Base-by-base conservation (phyloP, 2,329 filamentous ascomycete species). In the Penicillium sp. region DNA sequence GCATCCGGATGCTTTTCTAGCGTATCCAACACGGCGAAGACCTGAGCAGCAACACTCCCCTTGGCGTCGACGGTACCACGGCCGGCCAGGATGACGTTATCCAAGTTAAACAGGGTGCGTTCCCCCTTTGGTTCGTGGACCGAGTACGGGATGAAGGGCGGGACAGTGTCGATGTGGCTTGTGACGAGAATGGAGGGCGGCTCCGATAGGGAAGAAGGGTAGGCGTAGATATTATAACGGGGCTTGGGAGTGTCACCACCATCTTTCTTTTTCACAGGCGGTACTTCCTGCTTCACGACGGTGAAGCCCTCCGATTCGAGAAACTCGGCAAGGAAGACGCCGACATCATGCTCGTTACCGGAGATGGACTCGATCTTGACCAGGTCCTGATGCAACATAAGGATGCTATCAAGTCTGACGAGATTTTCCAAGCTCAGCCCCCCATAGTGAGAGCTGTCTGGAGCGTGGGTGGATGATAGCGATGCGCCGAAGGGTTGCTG, bases 171-270 rank as follows among this genome's bases (percentile, higher is more conserved):
- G 59, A 95, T 91, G 65, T 95, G 89, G 46, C 85, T 89, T 1
- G 83, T 83, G 28, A 74, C 54, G 16, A 74, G 61, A 27, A 74
- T 66, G 29, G 54, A 47, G 24, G 53, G 49, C 26, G 39, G 42
- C 31, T 46, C 40, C 9, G 46, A 49, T 10, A 48, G 45, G 4
- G 52, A 52, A 11, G 57, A 44, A 2, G 66, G 64, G 44, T 63
- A 89, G 1, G 89, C 89, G 32, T 90, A 73, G 40, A 95, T 75
- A 60, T 95, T 95, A 74, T 85, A 89, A 34, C 86, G 77, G 26
- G 49, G 40, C 14, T 55, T 54, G 7, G 23, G 29, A 1, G 44
- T 18, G 2, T 49, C 50, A 23, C 50, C 29, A 9, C 39, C 20
- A 2, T 54, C 38, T 9, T 54, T 51, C 6, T 34, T 38, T 10